Conservation (phyloP, 2,329 filamentous ascomycete species). For the Hypoxylon sp. region DNA sequence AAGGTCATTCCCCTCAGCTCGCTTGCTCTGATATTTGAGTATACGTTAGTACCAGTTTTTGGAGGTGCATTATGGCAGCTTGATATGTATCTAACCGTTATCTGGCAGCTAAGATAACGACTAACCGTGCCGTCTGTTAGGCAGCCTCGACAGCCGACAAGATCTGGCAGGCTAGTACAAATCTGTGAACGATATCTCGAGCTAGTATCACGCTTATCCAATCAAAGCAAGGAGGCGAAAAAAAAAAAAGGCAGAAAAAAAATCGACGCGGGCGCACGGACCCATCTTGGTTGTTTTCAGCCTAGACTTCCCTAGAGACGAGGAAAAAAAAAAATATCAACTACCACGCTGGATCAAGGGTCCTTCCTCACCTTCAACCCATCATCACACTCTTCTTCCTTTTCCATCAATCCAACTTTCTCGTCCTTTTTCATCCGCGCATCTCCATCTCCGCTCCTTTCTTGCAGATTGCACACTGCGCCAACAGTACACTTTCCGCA, state of each 20-base stretch:
- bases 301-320: slow-evolving; percentile 34
- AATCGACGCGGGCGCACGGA: slow-evolving; percentile 12
- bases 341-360: slow-evolving; percentile 31
- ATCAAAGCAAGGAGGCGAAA: not conserved
- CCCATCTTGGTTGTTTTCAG: slow-evolving; percentile 24
- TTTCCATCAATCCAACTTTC: slow-evolving; percentile 33
- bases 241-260: slow-evolving; percentile 17
- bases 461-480: slow-evolving; percentile 39
- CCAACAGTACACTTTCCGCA: slow-evolving; percentile 3
- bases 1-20: not conserved
- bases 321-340: slow-evolving; percentile 37
- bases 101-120: no score
- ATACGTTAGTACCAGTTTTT: no score
- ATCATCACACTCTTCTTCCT: slow-evolving; percentile 29
- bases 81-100: no score
- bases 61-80: no score
- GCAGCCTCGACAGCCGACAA: no score
- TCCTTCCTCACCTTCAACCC: slow-evolving; percentile 41
- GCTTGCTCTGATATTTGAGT: not conserved
- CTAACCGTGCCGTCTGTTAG: no score
- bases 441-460: slow-evolving; percentile 41
- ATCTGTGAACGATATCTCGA: not conserved
- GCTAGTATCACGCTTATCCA: not conserved
- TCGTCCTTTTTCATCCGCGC: slow-evolving; percentile 20
- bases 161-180: no score